Conservation (phyloP, 192 early-diverging fungal genomes). For the Umbelopsis sp. region DNA sequence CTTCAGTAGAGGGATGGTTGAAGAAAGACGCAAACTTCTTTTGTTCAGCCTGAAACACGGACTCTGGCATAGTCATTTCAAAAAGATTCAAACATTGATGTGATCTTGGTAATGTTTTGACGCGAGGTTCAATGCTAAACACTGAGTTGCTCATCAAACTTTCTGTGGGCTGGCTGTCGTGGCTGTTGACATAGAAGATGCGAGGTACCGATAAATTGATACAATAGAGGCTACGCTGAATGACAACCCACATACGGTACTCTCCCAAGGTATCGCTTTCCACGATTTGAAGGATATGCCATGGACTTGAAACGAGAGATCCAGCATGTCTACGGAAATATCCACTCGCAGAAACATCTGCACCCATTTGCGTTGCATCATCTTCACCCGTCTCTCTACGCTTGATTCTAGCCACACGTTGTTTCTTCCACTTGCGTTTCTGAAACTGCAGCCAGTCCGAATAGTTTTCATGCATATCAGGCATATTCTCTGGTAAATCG, state of each 20-base stretch:
- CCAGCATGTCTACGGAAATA: slow-evolving; percentile 75
- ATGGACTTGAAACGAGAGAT: slow-evolving; percentile 62
- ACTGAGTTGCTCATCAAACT: slow-evolving; percentile 7
- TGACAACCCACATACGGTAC: slow-evolving; percentile 84
- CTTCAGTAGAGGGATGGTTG: slow-evolving; percentile 84
- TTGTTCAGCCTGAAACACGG: slow-evolving; percentile 69
- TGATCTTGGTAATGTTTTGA: slow-evolving; percentile 75
- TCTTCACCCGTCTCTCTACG: slow-evolving; percentile 31
- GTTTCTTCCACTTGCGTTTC: slow-evolving; percentile 75
- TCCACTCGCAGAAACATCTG: slow-evolving; percentile 34
- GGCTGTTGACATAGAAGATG: slow-evolving; percentile 82
- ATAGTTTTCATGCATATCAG: slow-evolving; percentile 72
- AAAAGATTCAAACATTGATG: slow-evolving; percentile 75
- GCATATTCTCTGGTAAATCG: slow-evolving; percentile 56
- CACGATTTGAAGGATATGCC: slow-evolving; percentile 88
- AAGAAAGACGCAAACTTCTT: slow-evolving; percentile 80
- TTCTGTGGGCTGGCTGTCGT: slow-evolving; percentile 34
- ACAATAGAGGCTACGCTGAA: slow-evolving; percentile 67
- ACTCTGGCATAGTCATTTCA: slow-evolving; percentile 81
- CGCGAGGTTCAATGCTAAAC: slow-evolving; percentile 42
- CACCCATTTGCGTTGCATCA: not conserved
- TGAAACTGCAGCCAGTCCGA: slow-evolving; percentile 72
- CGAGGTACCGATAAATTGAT: slow-evolving; percentile 81
- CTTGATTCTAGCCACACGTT: slow-evolving; percentile 53
- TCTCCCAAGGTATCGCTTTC: slow-evolving; percentile 85